Evolutionary conservation across 805 yeast species (phyloP).

Genomic region (Candida germanica): DNA sequence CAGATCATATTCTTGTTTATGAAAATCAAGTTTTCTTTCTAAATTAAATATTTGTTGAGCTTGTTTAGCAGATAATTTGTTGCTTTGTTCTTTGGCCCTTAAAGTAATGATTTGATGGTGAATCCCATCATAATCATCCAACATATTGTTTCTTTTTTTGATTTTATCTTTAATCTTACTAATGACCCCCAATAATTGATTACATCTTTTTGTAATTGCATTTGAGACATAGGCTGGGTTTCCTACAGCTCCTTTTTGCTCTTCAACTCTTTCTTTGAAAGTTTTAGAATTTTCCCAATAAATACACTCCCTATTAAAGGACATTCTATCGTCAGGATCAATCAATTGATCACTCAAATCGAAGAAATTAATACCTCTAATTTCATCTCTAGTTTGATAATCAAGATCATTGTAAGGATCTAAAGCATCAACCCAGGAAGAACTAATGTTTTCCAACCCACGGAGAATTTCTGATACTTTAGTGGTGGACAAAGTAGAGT

Average conservation of each 20-base stretch:
- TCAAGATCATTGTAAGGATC: conserved; percentile 20
- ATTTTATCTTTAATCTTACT: conserved; percentile 7
- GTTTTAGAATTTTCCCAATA: conserved; percentile 4
- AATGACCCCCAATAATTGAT: conserved; percentile 5
- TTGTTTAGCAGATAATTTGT: conserved; percentile 29
- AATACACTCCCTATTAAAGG: conserved; percentile 4
- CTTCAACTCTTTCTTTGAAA: not conserved
- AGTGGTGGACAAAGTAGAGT: conserved; percentile 8
- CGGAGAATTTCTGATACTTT: conserved; percentile 1
- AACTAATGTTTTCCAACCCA: conserved; percentile 1
- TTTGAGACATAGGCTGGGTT: not conserved
- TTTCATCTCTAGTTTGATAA: conserved; percentile 5
- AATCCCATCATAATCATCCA: conserved; percentile 38
- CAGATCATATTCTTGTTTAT: conserved; percentile 26
- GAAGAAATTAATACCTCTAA: conserved; percentile 4
- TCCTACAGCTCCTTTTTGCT: not conserved
- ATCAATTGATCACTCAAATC: not conserved
- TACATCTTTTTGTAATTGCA: not conserved
- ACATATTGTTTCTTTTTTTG: conserved; percentile 20
- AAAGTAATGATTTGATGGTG: conserved; percentile 25
- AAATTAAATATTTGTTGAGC: conserved; percentile 20
- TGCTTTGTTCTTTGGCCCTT: conserved; percentile 35
- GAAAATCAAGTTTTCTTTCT: conserved; percentile 24
- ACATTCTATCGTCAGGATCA: not conserved
- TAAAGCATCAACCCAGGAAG: conserved; percentile 9